These are phyloP conservation scores for Colletotrichum sp. DNA, from an alignment of 2,329 filamentous ascomycete genomes.

Conservation along the genomic window DNA sequence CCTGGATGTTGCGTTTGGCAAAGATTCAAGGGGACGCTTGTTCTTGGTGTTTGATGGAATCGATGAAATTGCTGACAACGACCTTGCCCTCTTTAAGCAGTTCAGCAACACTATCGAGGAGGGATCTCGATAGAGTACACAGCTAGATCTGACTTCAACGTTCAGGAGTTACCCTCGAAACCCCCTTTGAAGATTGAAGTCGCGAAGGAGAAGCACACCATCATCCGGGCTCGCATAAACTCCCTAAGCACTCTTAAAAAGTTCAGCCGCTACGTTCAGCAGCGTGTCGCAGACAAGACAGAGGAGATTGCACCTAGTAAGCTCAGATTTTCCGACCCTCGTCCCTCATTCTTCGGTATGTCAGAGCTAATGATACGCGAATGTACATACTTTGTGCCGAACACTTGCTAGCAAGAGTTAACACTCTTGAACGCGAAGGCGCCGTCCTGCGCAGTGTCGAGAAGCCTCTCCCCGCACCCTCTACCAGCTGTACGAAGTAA, in stretches of 20 bases:
- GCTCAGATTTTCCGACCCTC: neutral
- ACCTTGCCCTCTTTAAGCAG: conserved; percentile 22
- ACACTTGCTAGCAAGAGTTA: conserved; percentile 34
- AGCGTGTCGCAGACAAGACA: conserved; percentile 32
- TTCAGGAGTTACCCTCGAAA: neutral
- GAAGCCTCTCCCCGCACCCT: conserved; percentile 23
- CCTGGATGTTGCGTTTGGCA: conserved; percentile 26
- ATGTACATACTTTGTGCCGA: conserved; percentile 40
- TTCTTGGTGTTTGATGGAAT: conserved; percentile 36
- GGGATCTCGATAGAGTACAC: too few species aligned
- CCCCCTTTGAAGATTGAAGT: conserved; percentile 21
- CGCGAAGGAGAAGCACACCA: conserved; percentile 27
- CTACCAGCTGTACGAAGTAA: conserved; percentile 29
- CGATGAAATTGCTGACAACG: conserved; percentile 29
- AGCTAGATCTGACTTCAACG: conserved; percentile 18
- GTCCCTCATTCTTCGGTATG: neutral
- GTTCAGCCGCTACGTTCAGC: conserved; percentile 32
- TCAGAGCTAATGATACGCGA: neutral
- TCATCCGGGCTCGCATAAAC: conserved; percentile 25
- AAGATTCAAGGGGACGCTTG: conserved; percentile 24
- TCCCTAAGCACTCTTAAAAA: conserved; percentile 25
- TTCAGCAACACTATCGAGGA: too few species aligned
- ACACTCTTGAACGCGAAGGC: conserved; percentile 35
- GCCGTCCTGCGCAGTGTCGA: conserved; percentile 33
- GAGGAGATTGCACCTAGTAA: conserved; percentile 34